Evolutionary conservation across 2,329 filamentous ascomycete genomes (phyloP).

Genomic region (Ophiostoma ulmi): DNA sequence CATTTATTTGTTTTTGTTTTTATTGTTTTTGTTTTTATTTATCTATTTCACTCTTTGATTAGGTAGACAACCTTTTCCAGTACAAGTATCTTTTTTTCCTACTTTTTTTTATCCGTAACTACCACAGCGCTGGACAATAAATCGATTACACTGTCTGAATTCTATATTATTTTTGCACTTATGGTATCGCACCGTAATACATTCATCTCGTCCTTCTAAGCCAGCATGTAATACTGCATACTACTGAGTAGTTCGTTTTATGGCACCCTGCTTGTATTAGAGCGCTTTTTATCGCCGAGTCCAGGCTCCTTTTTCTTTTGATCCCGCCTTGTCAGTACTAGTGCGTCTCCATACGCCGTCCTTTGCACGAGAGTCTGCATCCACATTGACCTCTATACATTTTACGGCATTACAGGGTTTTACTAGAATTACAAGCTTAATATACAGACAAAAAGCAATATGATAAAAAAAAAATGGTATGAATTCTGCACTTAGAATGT

Average conservation of each 20-base stretch:
- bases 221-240: background rate
- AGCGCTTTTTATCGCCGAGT: conserved; percentile 9
- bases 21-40: no score
- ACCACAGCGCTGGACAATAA: no score
- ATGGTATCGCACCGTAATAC: background rate
- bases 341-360: background rate
- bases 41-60: no score
- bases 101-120: no score
- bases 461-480: background rate
- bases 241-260: background rate
- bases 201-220: background rate
- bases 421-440: background rate
- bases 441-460: background rate
- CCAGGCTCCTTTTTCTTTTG: background rate
- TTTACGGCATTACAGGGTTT: background rate
- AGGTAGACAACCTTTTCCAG: no score
- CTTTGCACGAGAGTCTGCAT: background rate
- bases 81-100: no score
- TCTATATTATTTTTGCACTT: no score
- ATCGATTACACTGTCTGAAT: no score
- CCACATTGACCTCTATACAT: background rate
- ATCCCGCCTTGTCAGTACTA: background rate
- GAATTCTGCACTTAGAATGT: background rate
- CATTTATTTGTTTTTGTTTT: no score
- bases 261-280: background rate